phyloP scores from a whole-genome alignment of 169 alveolate genomes.

The Plasmodium coatneyi region DNA sequence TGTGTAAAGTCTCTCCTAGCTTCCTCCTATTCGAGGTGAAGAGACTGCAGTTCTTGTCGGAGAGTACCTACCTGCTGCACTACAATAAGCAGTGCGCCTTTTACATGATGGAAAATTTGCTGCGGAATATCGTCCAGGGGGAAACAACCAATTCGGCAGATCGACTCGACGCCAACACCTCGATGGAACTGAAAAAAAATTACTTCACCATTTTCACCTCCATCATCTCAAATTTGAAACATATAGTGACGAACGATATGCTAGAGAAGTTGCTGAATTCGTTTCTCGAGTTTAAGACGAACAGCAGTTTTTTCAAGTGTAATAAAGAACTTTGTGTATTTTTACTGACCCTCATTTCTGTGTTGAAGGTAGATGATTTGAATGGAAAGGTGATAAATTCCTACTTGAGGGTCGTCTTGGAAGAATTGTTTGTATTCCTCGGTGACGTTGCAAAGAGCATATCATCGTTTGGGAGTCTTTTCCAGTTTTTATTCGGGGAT shows the following conservation, averaged over 20 bases:
- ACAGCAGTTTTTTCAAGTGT: background rate
- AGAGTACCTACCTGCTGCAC: conserved; percentile 36
- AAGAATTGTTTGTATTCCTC: conserved; percentile 6
- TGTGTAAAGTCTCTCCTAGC: background rate
- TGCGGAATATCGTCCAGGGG: conserved; percentile 13
- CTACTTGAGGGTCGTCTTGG: background rate
- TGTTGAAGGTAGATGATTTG: background rate
- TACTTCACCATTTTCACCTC: conserved; percentile 56
- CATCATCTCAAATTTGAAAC: conserved; percentile 11
- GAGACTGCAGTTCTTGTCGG: conserved; percentile 46
- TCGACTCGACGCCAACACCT: background rate
- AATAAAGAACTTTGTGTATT: conserved; percentile 40
- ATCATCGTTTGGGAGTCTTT: background rate
- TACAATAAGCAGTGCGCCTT: conserved; percentile 59
- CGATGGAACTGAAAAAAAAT: conserved; percentile 38
- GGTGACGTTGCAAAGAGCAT: background rate
- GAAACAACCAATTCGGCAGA: background rate
- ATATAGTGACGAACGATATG: conserved; percentile 28
- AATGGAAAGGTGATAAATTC: background rate
- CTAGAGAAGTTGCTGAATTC: conserved; percentile 25
- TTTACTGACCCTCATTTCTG: conserved; percentile 12
- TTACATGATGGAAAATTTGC: conserved; percentile 37
- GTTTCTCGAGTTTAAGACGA: conserved; percentile 16
- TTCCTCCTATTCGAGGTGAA: conserved; percentile 29
- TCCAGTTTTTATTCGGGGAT: background rate